Percentiles rank a stretch among this genome's conserved stretches.
Evolutionary conservation across 2,329 filamentous ascomycete species (phyloP).

Genomic region (Colletotrichum sp.): DNA sequence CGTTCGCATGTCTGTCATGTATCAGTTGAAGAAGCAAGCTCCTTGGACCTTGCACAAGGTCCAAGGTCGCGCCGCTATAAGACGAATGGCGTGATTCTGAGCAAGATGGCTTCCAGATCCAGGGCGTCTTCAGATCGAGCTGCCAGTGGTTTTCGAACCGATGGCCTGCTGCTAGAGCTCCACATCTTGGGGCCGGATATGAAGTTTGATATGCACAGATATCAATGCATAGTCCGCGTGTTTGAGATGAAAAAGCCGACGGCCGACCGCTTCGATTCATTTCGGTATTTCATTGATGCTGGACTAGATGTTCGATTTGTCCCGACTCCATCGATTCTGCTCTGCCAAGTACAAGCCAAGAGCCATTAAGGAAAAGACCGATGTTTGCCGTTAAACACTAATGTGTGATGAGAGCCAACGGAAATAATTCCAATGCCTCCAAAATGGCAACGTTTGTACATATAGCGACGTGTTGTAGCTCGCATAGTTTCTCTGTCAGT

Average conservation of each 20-base stretch:
- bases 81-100: not conserved
- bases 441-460: not conserved
- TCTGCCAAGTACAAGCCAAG: not conserved
- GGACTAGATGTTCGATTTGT: not conserved
- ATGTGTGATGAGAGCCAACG: not conserved
- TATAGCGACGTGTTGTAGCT: not conserved
- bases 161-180: not conserved
- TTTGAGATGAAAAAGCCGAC: not conserved
- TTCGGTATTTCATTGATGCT: not conserved
- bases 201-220: not conserved
- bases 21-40: not conserved
- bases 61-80: not conserved
- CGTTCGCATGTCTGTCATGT: not conserved
- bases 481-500: not conserved
- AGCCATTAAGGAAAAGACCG: not conserved
- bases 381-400: not conserved
- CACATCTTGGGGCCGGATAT: not conserved
- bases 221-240: not conserved
- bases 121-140: not conserved
- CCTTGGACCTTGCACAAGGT: not conserved
- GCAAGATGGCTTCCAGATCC: not conserved
- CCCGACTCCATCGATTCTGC: not conserved
- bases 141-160: not conserved
- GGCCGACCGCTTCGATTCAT: not conserved
- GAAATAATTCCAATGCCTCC: not conserved